Conservation (phyloP, 805 yeast genomes). For the Zygoascus tannicola region DNA sequence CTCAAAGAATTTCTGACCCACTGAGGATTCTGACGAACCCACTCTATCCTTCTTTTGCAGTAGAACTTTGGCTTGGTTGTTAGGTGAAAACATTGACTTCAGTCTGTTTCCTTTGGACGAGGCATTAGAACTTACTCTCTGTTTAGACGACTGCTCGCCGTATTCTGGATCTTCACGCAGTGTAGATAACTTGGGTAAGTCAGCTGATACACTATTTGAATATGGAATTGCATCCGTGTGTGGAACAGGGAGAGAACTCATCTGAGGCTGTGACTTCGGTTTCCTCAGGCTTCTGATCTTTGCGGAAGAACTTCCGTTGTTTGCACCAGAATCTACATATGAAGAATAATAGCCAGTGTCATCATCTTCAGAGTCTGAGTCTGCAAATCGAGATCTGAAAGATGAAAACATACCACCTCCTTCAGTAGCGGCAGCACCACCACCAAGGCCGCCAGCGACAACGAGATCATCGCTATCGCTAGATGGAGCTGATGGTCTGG, state of each 20-base stretch:
- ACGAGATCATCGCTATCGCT: neutral
- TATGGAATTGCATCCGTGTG: neutral
- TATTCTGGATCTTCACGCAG: neutral
- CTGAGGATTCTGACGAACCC: slow-evolving; percentile 1
- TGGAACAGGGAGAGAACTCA: neutral
- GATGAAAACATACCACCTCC: neutral
- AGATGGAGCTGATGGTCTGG: neutral
- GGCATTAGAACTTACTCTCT: neutral
- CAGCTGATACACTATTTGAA: neutral
- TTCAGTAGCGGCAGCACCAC: neutral
- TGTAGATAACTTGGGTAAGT: neutral
- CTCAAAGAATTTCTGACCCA: neutral
- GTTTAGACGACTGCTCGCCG: neutral
- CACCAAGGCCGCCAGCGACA: neutral
- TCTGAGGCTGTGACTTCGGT: neutral
- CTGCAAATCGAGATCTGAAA: slow-evolving; percentile 27
- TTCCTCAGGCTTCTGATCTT: slow-evolving; percentile 1
- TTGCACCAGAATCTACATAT: neutral
- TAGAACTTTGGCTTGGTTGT: slow-evolving; percentile 20
- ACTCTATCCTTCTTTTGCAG: slow-evolving; percentile 11
- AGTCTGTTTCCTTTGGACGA: slow-evolving; percentile 6
- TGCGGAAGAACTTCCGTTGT: slow-evolving; percentile 1
- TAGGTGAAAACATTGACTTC: slow-evolving; percentile 24
- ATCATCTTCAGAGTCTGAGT: slow-evolving; percentile 28
- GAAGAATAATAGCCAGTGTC: neutral